phyloP scores from a whole-genome alignment of 495 filamentous ascomycete genomes.

The Penicillium verhagenii region DNA sequence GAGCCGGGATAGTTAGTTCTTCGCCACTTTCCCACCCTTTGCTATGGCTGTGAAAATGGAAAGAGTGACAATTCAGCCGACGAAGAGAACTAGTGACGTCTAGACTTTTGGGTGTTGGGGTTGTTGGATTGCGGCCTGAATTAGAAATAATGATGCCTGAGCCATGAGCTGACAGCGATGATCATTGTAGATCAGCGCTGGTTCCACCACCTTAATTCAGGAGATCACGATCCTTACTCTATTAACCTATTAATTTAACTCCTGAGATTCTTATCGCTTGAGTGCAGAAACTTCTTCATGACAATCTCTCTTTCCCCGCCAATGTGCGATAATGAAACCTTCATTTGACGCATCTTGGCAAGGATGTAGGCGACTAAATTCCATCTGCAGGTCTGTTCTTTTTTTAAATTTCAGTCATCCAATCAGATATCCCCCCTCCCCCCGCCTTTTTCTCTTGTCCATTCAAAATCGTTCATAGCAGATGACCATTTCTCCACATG shows the following conservation, averaged over 20 bases:
- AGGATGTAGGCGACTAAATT: background rate
- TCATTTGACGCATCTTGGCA: background rate
- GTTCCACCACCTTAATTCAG: background rate
- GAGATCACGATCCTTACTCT: background rate
- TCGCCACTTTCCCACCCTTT: background rate
- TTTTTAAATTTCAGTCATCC: background rate
- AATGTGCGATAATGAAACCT: background rate
- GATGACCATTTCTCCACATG: background rate
- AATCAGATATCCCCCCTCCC: background rate
- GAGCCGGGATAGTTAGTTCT: background rate
- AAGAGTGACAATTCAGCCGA: background rate
- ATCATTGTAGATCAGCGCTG: background rate
- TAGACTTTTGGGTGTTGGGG: too few relatives aligned
- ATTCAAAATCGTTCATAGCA: too few relatives aligned
- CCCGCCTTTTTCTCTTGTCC: background rate
- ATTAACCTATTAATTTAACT: background rate
- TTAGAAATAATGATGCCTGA: background rate
- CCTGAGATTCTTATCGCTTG: too few relatives aligned
- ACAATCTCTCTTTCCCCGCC: background rate
- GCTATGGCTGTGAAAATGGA: background rate
- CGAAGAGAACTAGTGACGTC: background rate
- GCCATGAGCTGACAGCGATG: background rate
- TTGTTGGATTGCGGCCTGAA: background rate
- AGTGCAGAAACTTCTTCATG: background rate
- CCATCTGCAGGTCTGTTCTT: background rate